A percentile compares a stretch with the other conserved stretches of the same genome.
phyloP scores from a whole-genome alignment of 192 early-diverging fungal species.

The Rhizophagus prolifer region DNA sequence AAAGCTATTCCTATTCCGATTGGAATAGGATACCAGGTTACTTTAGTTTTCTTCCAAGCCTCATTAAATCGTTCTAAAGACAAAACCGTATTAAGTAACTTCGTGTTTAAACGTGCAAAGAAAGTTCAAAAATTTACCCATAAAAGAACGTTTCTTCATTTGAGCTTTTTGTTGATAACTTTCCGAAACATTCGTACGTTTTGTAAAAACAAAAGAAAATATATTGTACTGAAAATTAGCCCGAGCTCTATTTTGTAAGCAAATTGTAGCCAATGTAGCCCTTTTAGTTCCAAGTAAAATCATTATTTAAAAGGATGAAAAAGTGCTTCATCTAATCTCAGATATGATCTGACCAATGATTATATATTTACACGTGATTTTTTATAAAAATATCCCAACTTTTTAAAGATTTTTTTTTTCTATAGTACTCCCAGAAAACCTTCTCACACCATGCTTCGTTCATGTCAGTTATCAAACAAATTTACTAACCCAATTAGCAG shows the following conservation, averaged over 20 bases:
- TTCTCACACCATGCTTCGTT: constrained; percentile 8
- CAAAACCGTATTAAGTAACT: background rate
- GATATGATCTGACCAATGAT: no score
- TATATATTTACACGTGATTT: no score
- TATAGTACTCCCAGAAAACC: background rate
- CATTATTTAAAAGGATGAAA: background rate
- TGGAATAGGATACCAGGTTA: constrained; percentile 74
- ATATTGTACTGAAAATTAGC: background rate
- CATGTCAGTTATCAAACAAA: background rate
- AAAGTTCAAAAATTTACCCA: background rate
- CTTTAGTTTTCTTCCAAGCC: constrained; percentile 50
- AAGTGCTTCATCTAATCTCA: no score
- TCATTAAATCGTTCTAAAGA: constrained; percentile 37
- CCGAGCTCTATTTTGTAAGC: background rate
- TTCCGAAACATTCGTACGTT: background rate
- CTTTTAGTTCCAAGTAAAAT: background rate
- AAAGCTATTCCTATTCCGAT: constrained; percentile 72
- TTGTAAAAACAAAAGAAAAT: background rate
- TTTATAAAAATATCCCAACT: no score
- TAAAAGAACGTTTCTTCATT: background rate
- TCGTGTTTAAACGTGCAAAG: background rate
- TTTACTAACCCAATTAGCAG: background rate
- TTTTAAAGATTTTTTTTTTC: no score
- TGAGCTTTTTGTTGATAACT: background rate
- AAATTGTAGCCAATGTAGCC: background rate